A percentile compares a stretch with the other conserved stretches of the same genome.
Evolutionary conservation across 2,329 filamentous ascomycete species (phyloP).

Genomic region (Diaporthe sp.): DNA sequence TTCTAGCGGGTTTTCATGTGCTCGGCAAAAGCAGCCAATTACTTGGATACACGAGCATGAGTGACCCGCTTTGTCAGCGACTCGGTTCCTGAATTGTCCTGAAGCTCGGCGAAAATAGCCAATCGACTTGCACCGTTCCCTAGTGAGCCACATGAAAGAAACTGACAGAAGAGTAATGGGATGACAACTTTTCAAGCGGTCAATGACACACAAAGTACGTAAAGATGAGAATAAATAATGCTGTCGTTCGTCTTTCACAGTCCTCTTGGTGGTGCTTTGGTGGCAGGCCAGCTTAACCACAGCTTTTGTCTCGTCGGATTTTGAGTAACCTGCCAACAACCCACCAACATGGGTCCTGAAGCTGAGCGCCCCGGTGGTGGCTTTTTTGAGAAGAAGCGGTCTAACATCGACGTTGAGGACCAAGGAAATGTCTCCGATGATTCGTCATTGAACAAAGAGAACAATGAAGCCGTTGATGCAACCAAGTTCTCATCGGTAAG

Average conservation of each 20-base stretch:
- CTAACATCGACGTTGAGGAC: background rate
- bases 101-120: background rate
- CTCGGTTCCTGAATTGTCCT: background rate
- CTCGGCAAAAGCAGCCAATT: background rate
- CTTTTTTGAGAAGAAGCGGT: background rate
- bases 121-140: constrained; percentile 6
- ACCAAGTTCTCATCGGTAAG: constrained; percentile 18
- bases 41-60: background rate
- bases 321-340: background rate
- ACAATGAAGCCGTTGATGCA: background rate
- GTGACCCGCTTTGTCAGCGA: background rate
- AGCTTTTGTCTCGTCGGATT: background rate
- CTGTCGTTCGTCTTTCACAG: background rate
- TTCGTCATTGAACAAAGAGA: background rate
- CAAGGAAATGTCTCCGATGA: background rate
- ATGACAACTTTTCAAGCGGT: background rate
- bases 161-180: background rate
- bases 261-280: background rate
- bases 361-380: background rate
- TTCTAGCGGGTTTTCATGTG: background rate
- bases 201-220: background rate
- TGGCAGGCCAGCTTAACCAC: background rate
- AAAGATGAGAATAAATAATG: constrained; percentile 2
- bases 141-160: background rate
- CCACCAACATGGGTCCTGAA: background rate